phyloP scores from a whole-genome alignment of 169 alveolate genomes.

The Cryptosporidium meleagridis region DNA sequence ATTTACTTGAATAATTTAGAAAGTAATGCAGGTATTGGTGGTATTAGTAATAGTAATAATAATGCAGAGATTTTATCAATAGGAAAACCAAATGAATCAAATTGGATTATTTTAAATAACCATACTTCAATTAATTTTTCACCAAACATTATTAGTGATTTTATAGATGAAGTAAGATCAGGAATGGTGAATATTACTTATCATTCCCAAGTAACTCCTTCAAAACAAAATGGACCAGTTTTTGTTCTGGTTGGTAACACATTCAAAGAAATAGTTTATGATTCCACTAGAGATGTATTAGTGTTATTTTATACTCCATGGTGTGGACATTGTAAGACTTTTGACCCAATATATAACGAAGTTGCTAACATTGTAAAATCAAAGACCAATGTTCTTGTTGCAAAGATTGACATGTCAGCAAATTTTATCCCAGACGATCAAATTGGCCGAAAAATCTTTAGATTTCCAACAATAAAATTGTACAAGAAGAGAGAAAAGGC shows the following conservation, averaged over 20 bases:
- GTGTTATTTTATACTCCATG: constrained; percentile 91
- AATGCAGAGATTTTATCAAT: background rate
- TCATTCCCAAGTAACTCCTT: constrained; percentile 42
- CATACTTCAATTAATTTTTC: constrained; percentile 58
- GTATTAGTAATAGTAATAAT: background rate
- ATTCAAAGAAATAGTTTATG: constrained; percentile 83
- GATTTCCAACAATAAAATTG: constrained; percentile 77
- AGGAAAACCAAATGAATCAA: constrained; percentile 34
- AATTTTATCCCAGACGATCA: constrained; percentile 78
- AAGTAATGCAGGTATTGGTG: background rate
- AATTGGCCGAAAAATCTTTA: constrained; percentile 45
- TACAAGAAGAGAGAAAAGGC: constrained; percentile 50
- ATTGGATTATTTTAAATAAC: constrained; percentile 48
- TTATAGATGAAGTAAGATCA: constrained; percentile 43
- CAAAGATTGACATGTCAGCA: constrained; percentile 87
- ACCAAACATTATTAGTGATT: constrained; percentile 45
- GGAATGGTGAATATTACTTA: constrained; percentile 36
- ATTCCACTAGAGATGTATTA: constrained; percentile 83
- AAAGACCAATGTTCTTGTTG: constrained; percentile 80
- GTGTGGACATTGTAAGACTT: constrained; percentile 91
- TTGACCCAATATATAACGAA: constrained; percentile 87
- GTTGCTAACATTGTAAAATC: constrained; percentile 83
- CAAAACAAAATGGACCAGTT: constrained; percentile 75
- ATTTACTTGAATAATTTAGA: constrained; percentile 10
- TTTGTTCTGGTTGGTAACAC: constrained; percentile 83